Base-by-base conservation (phyloP, 495 filamentous ascomycete species). In the Penicillium goetzii region DNA sequence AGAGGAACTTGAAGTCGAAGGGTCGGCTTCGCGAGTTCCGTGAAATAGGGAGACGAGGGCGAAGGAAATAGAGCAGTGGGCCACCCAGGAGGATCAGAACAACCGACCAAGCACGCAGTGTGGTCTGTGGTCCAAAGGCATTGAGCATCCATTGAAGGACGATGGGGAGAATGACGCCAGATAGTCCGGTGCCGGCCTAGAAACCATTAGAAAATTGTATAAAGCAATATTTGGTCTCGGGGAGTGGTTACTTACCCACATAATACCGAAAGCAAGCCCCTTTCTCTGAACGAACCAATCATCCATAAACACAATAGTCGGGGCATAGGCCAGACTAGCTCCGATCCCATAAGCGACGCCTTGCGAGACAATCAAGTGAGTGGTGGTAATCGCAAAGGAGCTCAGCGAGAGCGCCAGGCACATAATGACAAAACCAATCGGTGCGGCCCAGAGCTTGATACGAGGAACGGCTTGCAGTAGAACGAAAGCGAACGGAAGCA, bases 211-310 rank as follows among this genome's bases (percentile, higher is more conserved):
- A 17, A 14, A 12, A 19, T 14, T 59, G 41, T 34, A 47, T n/a
- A 21, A 43, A 23, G 11, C 21, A 45, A 10, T 14, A 43, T 12
- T 14, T 17, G 21, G 15, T 0, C 0, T 21, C 2, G 3, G 14
- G 15, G n/a, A 8, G 21, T 38, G 14, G 14, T 33, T 1, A 65
- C 61, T 50, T 47, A 74, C 75, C 80, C 79, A 82, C 75, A 83
- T 81, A 28, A 82, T 74, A 3, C 82, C 83, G 63, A 78, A 83
- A 2, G 83, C 83, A 0, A 84, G 65, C 2, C 81, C 78, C 60
- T 81, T 82, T 17, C 75, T 72, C 40, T 69, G 66, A 4, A 82
- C 65, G 64, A 86, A 87, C 84, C 84, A 87, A 40, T 85, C 82
- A 40, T 83, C 80, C 41, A 86, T 73, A 58, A 79, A 84, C 1